phyloP scores from a whole-genome alignment of 345 rosid genomes.

The Sonneratia alba region DNA sequence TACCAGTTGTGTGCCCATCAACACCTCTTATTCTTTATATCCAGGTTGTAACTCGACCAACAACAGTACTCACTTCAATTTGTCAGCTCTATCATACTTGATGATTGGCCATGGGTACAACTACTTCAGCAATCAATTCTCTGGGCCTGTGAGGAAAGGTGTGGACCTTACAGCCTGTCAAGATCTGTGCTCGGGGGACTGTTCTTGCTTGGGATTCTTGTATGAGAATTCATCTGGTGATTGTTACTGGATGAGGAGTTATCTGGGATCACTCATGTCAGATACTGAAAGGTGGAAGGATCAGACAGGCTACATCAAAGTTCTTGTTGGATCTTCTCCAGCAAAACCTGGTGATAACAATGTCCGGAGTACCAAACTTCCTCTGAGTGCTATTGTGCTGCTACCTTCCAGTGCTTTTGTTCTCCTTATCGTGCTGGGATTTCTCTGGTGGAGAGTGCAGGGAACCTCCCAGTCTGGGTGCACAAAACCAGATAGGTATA shows the following conservation, averaged over 20 bases:
- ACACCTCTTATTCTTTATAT: constrained; percentile 35
- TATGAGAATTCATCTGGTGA: constrained; percentile 52
- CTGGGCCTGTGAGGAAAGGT: constrained; percentile 31
- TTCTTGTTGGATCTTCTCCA: constrained; percentile 23
- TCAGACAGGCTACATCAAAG: constrained; percentile 43
- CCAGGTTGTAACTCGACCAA: constrained; percentile 40
- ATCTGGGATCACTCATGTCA: constrained; percentile 54
- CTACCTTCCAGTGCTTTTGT: constrained; percentile 48
- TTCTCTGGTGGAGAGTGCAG: constrained; percentile 52
- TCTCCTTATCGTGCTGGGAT: constrained; percentile 28
- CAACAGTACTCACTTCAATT: constrained; percentile 20
- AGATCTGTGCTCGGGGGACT: constrained; percentile 43
- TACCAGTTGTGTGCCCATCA: constrained; percentile 40
- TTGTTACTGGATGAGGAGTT: constrained; percentile 43
- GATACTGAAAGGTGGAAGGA: constrained; percentile 18
- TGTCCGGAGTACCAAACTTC: constrained; percentile 27
- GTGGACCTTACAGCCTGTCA: constrained; percentile 43
- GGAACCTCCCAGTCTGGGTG: constrained; percentile 16
- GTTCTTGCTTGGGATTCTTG: constrained; percentile 70
- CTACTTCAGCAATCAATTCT: constrained; percentile 51
- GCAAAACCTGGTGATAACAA: constrained; percentile 9
- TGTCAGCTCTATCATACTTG: constrained; percentile 31
- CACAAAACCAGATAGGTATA: constrained; percentile 20
- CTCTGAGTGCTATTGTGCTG: constrained; percentile 49
- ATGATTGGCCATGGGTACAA: constrained; percentile 38